These are phyloP conservation scores for Ophiostoma sp. DNA, from an alignment of 2,329 filamentous ascomycete genomes.

Conservation along the genomic window DNA sequence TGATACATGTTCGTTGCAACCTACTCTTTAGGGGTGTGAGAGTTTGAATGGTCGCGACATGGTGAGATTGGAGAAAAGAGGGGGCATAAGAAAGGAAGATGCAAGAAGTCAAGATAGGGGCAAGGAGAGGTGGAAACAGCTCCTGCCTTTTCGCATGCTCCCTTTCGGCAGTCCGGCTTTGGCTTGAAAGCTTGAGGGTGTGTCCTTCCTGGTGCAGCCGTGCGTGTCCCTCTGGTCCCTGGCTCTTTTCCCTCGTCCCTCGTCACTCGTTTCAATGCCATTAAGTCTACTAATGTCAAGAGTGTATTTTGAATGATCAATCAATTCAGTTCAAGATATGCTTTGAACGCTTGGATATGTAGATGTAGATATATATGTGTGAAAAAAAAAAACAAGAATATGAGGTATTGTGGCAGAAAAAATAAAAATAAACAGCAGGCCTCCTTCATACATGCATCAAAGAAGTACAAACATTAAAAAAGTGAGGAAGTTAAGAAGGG, in stretches of 20 bases:
- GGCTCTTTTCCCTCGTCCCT: no score
- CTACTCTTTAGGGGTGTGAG: background rate
- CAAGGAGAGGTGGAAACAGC: background rate
- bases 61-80: background rate
- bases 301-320: background rate
- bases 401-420: background rate
- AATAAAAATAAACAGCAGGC: background rate
- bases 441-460: slow-evolving; percentile 1
- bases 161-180: slow-evolving; percentile 5
- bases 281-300: background rate
- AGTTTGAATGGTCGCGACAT: background rate
- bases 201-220: background rate
- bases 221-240: background rate
- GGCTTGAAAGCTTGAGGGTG: background rate
- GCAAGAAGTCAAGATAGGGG: background rate
- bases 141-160: no score
- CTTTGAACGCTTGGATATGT: background rate
- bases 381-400: background rate
- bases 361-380: background rate
- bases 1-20: slow-evolving; percentile 5
- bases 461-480: background rate
- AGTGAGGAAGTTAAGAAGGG: background rate
- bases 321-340: background rate
- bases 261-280: background rate
- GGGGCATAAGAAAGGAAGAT: slow-evolving; percentile 5